These are phyloP conservation scores for Fusarium secorum DNA, from an alignment of 2,329 filamentous ascomycete genomes.

Conservation along the genomic window DNA sequence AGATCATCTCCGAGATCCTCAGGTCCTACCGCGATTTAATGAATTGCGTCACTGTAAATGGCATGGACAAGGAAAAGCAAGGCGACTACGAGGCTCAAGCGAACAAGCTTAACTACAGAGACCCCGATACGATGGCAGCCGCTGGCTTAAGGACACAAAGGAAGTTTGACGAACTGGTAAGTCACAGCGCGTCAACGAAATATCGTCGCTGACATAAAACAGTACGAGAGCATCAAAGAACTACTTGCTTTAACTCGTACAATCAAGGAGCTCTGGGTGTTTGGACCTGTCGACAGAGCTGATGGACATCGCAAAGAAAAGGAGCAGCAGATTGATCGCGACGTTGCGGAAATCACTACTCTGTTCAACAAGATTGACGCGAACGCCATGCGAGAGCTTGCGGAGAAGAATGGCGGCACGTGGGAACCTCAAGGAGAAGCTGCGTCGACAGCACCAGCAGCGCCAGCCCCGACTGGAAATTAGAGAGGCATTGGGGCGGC, in stretches of 20 bases:
- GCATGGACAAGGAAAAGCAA: slow-evolving; percentile 49
- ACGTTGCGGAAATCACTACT: slow-evolving; percentile 47
- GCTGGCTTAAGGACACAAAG: slow-evolving; percentile 55
- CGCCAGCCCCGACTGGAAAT: slow-evolving; percentile 1
- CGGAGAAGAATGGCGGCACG: slow-evolving; percentile 47
- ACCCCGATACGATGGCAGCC: slow-evolving; percentile 53
- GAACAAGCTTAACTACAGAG: slow-evolving; percentile 50
- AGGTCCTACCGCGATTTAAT: slow-evolving; percentile 54
- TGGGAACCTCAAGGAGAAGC: slow-evolving; percentile 45
- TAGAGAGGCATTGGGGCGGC: neutral
- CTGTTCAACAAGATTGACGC: slow-evolving; percentile 49
- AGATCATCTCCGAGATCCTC: slow-evolving; percentile 55
- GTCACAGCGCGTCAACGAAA: neutral
- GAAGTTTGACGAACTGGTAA: slow-evolving; percentile 55
- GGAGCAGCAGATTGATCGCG: slow-evolving; percentile 48
- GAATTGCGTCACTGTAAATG: slow-evolving; percentile 53
- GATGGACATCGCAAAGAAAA: slow-evolving; percentile 48
- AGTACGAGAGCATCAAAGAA: slow-evolving; percentile 56
- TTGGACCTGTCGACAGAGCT: slow-evolving; percentile 52
- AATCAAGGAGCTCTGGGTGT: slow-evolving; percentile 57
- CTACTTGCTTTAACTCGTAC: slow-evolving; percentile 54
- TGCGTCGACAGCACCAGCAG: neutral
- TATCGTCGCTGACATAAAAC: neutral
- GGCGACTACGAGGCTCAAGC: slow-evolving; percentile 50
- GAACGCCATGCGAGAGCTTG: slow-evolving; percentile 46